These are phyloP conservation scores for Naumovozyma baii DNA, from an alignment of 805 yeast species.

Conservation along the genomic window DNA sequence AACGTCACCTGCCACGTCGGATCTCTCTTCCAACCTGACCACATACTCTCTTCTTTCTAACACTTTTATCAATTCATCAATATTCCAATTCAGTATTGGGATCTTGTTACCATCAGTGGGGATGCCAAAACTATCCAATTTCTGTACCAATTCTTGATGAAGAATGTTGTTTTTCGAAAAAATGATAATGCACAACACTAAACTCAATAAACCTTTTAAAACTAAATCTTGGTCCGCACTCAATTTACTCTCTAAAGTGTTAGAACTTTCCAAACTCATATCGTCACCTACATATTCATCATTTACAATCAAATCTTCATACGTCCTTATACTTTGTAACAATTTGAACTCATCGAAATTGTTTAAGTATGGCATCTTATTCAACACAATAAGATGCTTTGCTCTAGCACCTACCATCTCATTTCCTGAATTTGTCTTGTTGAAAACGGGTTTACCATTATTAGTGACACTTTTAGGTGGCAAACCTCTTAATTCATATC, in stretches of 20 bases:
- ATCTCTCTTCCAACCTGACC: conserved; percentile 14
- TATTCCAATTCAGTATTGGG: conserved; percentile 17
- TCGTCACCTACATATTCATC: conserved; percentile 18
- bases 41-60: conserved; percentile 21
- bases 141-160: conserved; percentile 16
- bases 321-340: conserved; percentile 8
- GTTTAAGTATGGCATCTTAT: conserved; percentile 8
- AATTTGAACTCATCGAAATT: conserved; percentile 12
- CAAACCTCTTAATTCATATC: conserved; percentile 18
- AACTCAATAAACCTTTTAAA: conserved; percentile 17
- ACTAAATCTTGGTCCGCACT: conserved; percentile 15
- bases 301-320: conserved; percentile 9
- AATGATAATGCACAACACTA: conserved; percentile 14
- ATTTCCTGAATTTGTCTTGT: not conserved
- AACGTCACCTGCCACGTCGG: conserved; percentile 17
- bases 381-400: conserved; percentile 18
- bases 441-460: not conserved
- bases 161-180: conserved; percentile 24
- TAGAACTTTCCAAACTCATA: conserved; percentile 4
- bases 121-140: conserved; percentile 19
- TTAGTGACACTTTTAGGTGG: conserved; percentile 7
- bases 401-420: conserved; percentile 10
- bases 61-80: conserved; percentile 17
- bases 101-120: conserved; percentile 21
- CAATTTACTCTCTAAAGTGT: conserved; percentile 12